A percentile compares a stretch with the other conserved stretches of the same genome.
Conservation (phyloP, 805 yeast genomes). For the Wickerhamomyces chambardii region DNA sequence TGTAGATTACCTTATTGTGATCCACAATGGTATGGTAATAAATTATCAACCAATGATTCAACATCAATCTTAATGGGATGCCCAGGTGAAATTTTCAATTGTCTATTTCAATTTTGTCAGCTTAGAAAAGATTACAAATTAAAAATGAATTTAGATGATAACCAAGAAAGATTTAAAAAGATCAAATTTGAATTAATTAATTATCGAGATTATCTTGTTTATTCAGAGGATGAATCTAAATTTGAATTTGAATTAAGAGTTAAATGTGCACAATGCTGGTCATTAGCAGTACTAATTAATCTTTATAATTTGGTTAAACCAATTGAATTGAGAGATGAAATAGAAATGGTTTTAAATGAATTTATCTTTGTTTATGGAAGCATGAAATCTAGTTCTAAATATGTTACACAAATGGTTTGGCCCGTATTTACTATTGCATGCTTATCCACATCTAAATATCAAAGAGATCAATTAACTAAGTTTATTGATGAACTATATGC, state of each 20-base stretch:
- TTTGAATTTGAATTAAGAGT: constrained; percentile 30
- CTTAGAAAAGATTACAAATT: constrained; percentile 19
- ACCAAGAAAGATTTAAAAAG: constrained; percentile 14
- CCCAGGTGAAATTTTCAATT: constrained; percentile 45
- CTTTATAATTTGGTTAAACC: constrained; percentile 23
- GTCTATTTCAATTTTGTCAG: constrained; percentile 34
- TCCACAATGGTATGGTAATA: constrained; percentile 43
- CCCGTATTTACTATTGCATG: constrained; percentile 44
- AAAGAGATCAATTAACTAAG: constrained; percentile 19
- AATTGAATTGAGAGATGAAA: constrained; percentile 8
- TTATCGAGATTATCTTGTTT: constrained; percentile 38
- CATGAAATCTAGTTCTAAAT: constrained; percentile 35
- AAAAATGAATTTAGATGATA: background rate
- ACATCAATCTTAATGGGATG: constrained; percentile 51
- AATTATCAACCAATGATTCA: constrained; percentile 30
- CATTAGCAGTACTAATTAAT: constrained; percentile 27
- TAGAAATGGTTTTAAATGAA: constrained; percentile 27
- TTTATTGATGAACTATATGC: constrained; percentile 33
- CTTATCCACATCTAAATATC: constrained; percentile 26
- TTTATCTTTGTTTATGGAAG: constrained; percentile 37
- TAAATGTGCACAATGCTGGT: constrained; percentile 51
- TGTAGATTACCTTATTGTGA: constrained; percentile 45
- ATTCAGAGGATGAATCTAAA: constrained; percentile 7
- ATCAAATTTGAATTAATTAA: constrained; percentile 27
- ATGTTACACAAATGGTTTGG: constrained; percentile 57